Evolutionary conservation across 2,329 filamentous ascomycete species (phyloP).

Genomic region (Periconia sp.): DNA sequence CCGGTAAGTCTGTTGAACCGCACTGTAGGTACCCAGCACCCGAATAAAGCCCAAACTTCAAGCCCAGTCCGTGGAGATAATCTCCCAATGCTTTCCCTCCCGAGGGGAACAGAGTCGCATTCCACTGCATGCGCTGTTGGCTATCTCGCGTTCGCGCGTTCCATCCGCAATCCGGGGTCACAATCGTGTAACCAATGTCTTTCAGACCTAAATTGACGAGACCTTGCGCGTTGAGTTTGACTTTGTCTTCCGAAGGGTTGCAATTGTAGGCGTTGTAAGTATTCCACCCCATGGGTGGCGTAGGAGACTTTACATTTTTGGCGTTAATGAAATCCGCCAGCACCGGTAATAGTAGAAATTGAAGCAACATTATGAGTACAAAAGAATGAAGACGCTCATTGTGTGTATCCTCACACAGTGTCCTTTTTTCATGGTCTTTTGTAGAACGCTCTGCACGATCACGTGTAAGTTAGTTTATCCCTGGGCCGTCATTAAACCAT

Average conservation of each 20-base stretch:
- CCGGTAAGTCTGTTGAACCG: conserved; percentile 51
- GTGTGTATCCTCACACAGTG: background rate
- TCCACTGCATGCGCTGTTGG: conserved; percentile 54
- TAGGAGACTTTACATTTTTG: conserved; percentile 23
- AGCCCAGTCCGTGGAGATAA: conserved; percentile 51
- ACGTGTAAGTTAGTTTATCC: background rate
- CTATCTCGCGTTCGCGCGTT: conserved; percentile 42
- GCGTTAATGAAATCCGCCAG: conserved; percentile 11
- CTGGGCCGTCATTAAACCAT: no score
- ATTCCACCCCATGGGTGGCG: conserved; percentile 54
- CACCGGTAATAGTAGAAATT: conserved; percentile 2
- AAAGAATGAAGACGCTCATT: background rate
- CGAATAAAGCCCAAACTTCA: conserved; percentile 60
- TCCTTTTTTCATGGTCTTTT: background rate
- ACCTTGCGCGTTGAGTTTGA: conserved; percentile 56
- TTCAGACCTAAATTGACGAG: conserved; percentile 56
- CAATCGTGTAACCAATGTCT: conserved; percentile 57
- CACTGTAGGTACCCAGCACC: conserved; percentile 36
- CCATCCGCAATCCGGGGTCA: conserved; percentile 65
- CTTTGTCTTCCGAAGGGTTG: conserved; percentile 50
- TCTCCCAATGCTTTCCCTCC: conserved; percentile 54
- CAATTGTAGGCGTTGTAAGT: conserved; percentile 61
- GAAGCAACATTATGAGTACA: background rate
- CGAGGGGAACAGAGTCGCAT: conserved; percentile 53
- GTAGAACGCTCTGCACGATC: background rate